Percentiles rank a stretch among this genome's conserved stretches.
These are phyloP conservation scores for Saturnispora diversa DNA, from an alignment of 805 yeast species.

Conservation along the genomic window DNA sequence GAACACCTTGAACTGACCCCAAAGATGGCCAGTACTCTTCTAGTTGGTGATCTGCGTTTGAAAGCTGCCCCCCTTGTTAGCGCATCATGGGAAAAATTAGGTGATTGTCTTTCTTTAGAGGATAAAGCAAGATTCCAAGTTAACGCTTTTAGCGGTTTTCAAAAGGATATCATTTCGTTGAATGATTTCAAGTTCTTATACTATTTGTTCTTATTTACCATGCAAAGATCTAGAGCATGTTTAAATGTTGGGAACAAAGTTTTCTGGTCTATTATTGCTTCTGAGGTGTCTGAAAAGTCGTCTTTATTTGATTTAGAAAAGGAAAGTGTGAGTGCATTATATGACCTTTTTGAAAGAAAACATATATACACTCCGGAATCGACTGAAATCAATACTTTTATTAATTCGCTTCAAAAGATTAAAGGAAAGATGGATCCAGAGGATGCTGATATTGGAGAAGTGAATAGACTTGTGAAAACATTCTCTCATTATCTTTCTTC, in stretches of 20 bases:
- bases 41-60: conserved; percentile 56
- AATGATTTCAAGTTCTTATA: conserved; percentile 53
- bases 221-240: conserved; percentile 57
- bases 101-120: conserved; percentile 50
- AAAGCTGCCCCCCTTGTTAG: conserved; percentile 48
- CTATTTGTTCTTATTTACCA: conserved; percentile 56
- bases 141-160: conserved; percentile 59
- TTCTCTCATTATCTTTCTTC: conserved; percentile 55
- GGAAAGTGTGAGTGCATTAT: conserved; percentile 55
- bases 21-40: conserved; percentile 55
- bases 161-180: conserved; percentile 49
- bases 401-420: conserved; percentile 38
- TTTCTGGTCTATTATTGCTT: conserved; percentile 63
- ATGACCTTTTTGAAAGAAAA: conserved; percentile 52
- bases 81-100: conserved; percentile 68
- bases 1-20: conserved; percentile 69
- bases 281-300: conserved; percentile 54
- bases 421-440: conserved; percentile 50
- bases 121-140: conserved; percentile 53
- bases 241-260: conserved; percentile 56
- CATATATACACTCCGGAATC: conserved; percentile 45
- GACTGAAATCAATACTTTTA: conserved; percentile 46
- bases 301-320: conserved; percentile 52
- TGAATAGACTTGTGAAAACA: conserved; percentile 44
- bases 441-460: conserved; percentile 50